Evolutionary conservation across 108 stramenopile genomes (phyloP).

Genomic region (Ochromonas danica): DNA sequence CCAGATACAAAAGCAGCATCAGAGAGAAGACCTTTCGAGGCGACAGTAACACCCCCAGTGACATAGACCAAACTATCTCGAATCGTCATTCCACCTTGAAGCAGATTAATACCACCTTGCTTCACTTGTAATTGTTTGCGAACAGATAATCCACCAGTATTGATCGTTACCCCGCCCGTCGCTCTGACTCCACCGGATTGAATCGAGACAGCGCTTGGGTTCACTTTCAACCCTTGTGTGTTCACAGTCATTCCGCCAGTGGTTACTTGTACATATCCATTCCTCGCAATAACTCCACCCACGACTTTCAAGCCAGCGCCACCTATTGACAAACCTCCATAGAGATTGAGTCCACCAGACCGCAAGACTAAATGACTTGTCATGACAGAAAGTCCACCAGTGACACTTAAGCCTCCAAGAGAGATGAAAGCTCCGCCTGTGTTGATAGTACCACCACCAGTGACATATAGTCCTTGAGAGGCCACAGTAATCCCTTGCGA

Average conservation of each 20-base stretch:
- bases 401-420: not conserved
- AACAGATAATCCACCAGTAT: not conserved
- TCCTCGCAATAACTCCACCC: not conserved
- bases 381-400: slow-evolving; percentile 7
- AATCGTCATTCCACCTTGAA: not conserved
- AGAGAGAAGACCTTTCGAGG: not conserved
- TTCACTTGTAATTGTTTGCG: not conserved
- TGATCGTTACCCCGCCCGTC: not conserved
- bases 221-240: not conserved
- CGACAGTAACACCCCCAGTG: not conserved
- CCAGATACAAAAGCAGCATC: not conserved
- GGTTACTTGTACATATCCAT: not conserved
- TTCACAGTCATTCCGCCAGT: not conserved
- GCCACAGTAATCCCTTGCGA: not conserved
- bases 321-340: not conserved
- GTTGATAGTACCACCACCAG: slow-evolving; percentile 4
- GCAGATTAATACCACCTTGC: not conserved
- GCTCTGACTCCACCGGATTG: not conserved
- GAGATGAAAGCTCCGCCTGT: not conserved
- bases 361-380: no score
- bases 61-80: not conserved
- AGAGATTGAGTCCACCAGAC: no score
- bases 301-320: slow-evolving; percentile 10
- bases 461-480: not conserved
- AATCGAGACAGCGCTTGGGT: not conserved